phyloP scores from a whole-genome alignment of 352 stramenopile species.

The Phytophthora tubulina region DNA sequence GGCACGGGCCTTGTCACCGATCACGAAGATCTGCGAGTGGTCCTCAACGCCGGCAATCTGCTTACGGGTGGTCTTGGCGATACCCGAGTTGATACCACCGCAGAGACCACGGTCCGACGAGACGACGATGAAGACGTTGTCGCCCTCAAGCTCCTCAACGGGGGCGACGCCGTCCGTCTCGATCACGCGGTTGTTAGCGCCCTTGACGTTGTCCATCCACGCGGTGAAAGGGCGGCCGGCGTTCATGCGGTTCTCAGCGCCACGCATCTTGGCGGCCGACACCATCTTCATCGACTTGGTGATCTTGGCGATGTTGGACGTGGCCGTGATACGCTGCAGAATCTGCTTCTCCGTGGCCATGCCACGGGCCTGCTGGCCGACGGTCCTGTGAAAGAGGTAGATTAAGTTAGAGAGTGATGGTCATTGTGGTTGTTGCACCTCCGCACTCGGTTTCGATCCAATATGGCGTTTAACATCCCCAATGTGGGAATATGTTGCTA shows the following conservation, averaged over 20 bases:
- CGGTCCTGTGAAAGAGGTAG: conserved; percentile 46
- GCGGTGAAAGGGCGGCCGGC: conserved; percentile 85
- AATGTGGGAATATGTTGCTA: neutral
- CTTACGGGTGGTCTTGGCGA: conserved; percentile 91
- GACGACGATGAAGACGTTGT: conserved; percentile 96
- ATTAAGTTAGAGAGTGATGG: conserved; percentile 16
- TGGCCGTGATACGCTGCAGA: conserved; percentile 97
- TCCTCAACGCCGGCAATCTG: conserved; percentile 78
- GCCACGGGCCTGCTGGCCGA: conserved; percentile 87
- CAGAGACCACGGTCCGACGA: conserved; percentile 99
- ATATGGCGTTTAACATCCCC: conserved; percentile 19
- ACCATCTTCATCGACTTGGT: conserved; percentile 99
- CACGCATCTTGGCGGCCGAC: conserved; percentile 98
- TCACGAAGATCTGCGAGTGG: conserved; percentile 92
- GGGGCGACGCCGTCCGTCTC: conserved; percentile 91
- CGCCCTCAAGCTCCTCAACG: conserved; percentile 81
- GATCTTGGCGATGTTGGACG: conserved; percentile 99
- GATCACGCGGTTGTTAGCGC: conserved; percentile 77
- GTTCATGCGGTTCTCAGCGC: conserved; percentile 93
- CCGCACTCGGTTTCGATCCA: conserved; percentile 9
- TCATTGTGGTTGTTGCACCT: neutral
- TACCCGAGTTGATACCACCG: conserved; percentile 98
- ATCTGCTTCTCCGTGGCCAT: conserved; percentile 99
- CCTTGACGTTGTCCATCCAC: conserved; percentile 87
- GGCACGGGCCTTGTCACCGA: conserved; percentile 97